Conservation (phyloP, 2,329 filamentous ascomycete species). For the Lizonia empirigonia region DNA sequence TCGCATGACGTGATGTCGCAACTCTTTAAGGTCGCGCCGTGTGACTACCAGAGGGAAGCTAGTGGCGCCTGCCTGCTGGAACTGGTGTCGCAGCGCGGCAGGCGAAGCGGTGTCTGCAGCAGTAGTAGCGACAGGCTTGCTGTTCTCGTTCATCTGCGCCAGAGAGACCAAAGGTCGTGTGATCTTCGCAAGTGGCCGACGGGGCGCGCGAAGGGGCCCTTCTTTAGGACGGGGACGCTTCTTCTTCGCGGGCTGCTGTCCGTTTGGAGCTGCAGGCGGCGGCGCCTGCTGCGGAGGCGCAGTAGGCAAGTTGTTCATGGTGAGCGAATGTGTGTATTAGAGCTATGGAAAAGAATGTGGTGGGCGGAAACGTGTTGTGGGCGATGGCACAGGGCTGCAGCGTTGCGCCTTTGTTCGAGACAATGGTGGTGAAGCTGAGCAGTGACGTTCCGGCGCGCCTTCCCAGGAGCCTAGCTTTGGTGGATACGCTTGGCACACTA, state of each 20-base stretch:
- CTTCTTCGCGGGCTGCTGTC: constrained; percentile 36
- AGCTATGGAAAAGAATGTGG: constrained; percentile 11
- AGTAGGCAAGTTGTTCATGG: constrained; percentile 28
- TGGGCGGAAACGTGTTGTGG: constrained; percentile 1
- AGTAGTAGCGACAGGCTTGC: constrained; percentile 16
- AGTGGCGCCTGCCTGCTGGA: constrained; percentile 31
- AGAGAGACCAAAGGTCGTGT: constrained; percentile 40
- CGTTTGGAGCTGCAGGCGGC: constrained; percentile 39
- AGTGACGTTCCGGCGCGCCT: constrained; percentile 12
- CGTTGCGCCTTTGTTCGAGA: constrained; percentile 10
- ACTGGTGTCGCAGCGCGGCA: constrained; percentile 36
- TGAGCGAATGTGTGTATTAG: constrained; percentile 12
- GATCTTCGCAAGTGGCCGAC: constrained; percentile 43
- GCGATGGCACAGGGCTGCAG: constrained; percentile 6
- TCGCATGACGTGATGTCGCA: constrained; percentile 87
- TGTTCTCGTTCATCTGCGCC: constrained; percentile 41
- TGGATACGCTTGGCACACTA: constrained; percentile 11
- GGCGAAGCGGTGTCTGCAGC: constrained; percentile 20
- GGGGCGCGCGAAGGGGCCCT: constrained; percentile 46
- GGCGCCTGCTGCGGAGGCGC: constrained; percentile 28
- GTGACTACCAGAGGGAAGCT: constrained; percentile 74
- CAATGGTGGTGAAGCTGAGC: constrained; percentile 12
- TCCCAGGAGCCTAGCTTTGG: constrained; percentile 7
- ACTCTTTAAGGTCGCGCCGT: constrained; percentile 76
- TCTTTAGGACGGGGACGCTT: constrained; percentile 43